Evolutionary conservation across 148 eudicot species (phyloP), one percentile per base, ranked within the genome.

Genomic region (Nyssa sinensis): DNA sequence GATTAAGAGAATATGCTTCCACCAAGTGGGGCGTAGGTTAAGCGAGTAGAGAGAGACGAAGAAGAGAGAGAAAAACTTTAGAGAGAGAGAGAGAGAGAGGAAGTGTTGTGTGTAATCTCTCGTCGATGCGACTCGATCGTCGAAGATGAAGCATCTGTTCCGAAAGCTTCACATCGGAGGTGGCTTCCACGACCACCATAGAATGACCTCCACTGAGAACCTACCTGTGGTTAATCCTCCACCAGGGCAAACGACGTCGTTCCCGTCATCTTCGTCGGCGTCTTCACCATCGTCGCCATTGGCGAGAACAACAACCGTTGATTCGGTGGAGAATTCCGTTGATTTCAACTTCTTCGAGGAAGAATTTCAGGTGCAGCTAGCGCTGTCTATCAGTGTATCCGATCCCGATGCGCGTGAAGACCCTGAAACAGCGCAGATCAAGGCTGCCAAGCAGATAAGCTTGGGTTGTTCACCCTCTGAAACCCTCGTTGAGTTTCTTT

Each of bases 331-430:
- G 37, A 77, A 57, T 27, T 29, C 73, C 19, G 68, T 30, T 16
- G 88, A 84, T 64, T 90, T 87, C 47, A 87, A 82, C 81, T 88
- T 83, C 79, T 79, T 92, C 10, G 97, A 94, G 72, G 98, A 94
- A 80, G 98, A 94, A 84, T 94, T 86, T 81, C 96, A 94, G 81
- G 84, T 94, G 62, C 96, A 94, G 68, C 84, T 94, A 76, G 98
- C 98, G 68, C 71, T 94, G 79, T 97, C 97, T 76, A 81, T 94
- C 11, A 94, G 97, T 57, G 97, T 85, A 5, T 94, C 97, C 28
- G 95, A 83, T 76, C 77, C 82, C 2, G 96, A 81, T 66, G 67
- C 79, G n/a, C 78, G 83, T 17, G 84, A 83, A 3, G 97, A 95
- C 30, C 82, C 88, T 3, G 96, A 90, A 53, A 87, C 90, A 8